Base-by-base conservation (phyloP, 148 eudicot genomes). In the Silene uniflora region DNA sequence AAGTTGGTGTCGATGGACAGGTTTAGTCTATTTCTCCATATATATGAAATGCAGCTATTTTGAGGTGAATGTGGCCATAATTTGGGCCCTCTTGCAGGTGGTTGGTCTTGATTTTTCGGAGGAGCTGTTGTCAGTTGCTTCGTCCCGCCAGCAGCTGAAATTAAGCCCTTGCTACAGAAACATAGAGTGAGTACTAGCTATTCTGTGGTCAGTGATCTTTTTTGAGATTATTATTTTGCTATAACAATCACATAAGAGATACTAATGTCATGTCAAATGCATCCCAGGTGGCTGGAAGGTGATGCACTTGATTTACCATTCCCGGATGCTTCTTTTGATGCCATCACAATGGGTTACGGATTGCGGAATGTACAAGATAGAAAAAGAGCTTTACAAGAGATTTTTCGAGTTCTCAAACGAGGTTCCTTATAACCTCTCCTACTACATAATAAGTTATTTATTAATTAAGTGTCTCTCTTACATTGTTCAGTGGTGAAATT, bases 281-380 rank as follows among this genome's bases (percentile, higher is more conserved):
- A 64, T 24, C 64, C 67, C 56, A 94, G 98, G 88, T 94, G 97
- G 98, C 75, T 92, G 70, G 92, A 92, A 82, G 97, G 96, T 71
- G 79, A 89, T 90, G 93, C 97, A 12, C 89, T 88, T 78, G 85
- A 85, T 68, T 88, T 92, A 52, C 96, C 97, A 19, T 94, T 90
- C 79, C 76, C 83, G 25, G 86, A 86, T 62, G 84, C 77, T 46
- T 82, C 72, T 80, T 94, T 94, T 75, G 96, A 94, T 85, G 93
- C 97, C 70, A 72, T 90, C 62, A 94, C 93, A 67, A 83, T 94
- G 80, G 97, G 98, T n/a, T 94, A 90, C 76, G 98, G 98, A 58
- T 80, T 94, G 72, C 81, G 98, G 81, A 91, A 94, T 79, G 87
- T 94, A 27, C 69, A 88, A 64, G 85, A 91, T 83, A 87, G 83